Evolutionary conservation across 495 filamentous ascomycete species (phyloP), one percentile per base, ranked within the genome.

Genomic region (Astrocystis sublimbata): DNA sequence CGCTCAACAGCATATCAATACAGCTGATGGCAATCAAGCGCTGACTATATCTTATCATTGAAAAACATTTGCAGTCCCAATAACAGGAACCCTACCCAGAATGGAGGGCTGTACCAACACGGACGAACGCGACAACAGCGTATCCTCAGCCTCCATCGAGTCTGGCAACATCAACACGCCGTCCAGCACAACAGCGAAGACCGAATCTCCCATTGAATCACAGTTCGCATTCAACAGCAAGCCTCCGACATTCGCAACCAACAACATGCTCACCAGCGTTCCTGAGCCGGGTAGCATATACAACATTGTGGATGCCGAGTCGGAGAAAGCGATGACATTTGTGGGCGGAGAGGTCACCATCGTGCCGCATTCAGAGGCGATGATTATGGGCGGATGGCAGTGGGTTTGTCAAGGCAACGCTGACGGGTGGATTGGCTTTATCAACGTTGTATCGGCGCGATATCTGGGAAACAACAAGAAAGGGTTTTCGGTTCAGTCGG

Each of bases 351-450:
- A 30, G 6, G 28, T 52, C 8, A 35, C 30, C 6, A 15, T 35
- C 6, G 49, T 23, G 49, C 15, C 7, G 9, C 28, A 52, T 13
- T n/a, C 30, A 23, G 30, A 30, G n/a, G n/a, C n/a, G n/a, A n/a
- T n/a, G 10, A 47, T 43, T 4, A 47, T 15, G 21, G 56, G 42
- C 1, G 42, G 42, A n/a, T 57, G 54, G 40, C 54, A 58, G 1
- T 58, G 56, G 42, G 13, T 26, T 19, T 58, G 56, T 43, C 42
- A 58, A 43, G 56, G 49, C 12, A 6, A 47, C n/a, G 3, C 41
- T 12, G n/a, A 30, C 30, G 42, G 56, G 0, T 58, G 56, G 56
- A 28, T 58, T 2, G 56, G 56, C 12, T 58, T 58, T 31, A 30
- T 41, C 19, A 21, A 58, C 15, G 56, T 12, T 21, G 42, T 58